Percentiles rank a stretch among this genome's conserved stretches.
phyloP scores from a whole-genome alignment of 345 rosid genomes.

The Aquilaria yunnanensis region DNA sequence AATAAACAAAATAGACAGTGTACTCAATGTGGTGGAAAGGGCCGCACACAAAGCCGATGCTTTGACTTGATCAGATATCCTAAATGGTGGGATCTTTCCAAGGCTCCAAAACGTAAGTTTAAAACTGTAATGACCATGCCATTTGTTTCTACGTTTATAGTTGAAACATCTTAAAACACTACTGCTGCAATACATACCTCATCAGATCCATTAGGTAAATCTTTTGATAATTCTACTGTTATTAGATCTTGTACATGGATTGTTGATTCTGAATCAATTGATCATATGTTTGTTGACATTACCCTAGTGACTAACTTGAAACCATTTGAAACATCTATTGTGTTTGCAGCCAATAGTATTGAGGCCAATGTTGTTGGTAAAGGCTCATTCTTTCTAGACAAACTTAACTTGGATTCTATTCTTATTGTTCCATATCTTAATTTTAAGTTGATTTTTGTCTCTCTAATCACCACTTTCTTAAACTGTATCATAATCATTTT shows the following conservation, averaged over 20 bases:
- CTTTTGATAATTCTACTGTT: neutral
- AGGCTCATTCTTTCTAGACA: neutral
- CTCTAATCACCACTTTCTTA: neutral
- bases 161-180: neutral
- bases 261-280: slow-evolving; percentile 1
- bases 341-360: too few species aligned
- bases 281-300: neutral
- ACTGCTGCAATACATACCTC: neutral
- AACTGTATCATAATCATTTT: slow-evolving; percentile 3
- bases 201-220: neutral
- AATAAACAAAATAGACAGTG: neutral
- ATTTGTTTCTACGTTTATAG: too few species aligned
- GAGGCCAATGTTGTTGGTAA: neutral
- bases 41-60: neutral
- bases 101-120: neutral
- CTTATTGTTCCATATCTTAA: neutral
- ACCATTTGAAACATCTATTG: too few species aligned
- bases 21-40: neutral
- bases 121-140: neutral
- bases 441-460: neutral
- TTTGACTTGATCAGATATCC: slow-evolving; percentile 5
- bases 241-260: neutral
- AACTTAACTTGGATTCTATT: neutral
- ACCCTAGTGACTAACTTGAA: too few species aligned
- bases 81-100: slow-evolving; percentile 2